Base-by-base conservation (phyloP, 202 grass and related monocot species). In the Hordeum pubiflorum region DNA sequence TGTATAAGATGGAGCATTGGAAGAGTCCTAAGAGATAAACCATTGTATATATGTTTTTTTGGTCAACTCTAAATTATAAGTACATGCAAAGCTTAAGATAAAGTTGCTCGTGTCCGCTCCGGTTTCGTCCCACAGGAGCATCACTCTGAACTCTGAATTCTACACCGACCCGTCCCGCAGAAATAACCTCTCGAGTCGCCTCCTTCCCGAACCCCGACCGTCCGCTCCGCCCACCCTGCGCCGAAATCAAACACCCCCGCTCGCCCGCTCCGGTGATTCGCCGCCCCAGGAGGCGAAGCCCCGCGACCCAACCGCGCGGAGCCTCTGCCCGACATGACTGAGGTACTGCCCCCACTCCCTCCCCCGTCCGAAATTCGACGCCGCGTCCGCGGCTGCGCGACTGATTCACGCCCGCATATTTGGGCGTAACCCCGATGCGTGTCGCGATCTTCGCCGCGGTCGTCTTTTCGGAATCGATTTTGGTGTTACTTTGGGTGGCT, bases 301-400 rank as follows among this genome's bases (percentile, higher is more conserved):
- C 7, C 10, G 14, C 15, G 1, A 14, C 24, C 14, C 62, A 14
- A 36, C 43, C 33, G 72, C 43, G 43, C 66, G 17, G 46, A 58
- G 58, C 18, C 18, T 71, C 43, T 8, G 57, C 71, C 57, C 72
- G 57, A 71, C 82, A 89, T 85, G 87, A 89, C 87, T 20, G 87
- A 89, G 87, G 87, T 89, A 84, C 78, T 27, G 10, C 27, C 56
- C 54, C 27, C 27, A 29, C 27, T 3, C 27, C 27, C 27, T 3
- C 27, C 27, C 3, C 4, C 21, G 41, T 14, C 55, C 10, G 13
- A 56, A 6, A 33, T 58, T 63, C 11, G 10, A 34, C 32, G 15
- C 41, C 23, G 41, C 70, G 54, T 7, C 21, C 10, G 20, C 26
- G 34, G 34, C 61, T 58, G 15, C 20, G 8, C 48, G 52, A 38